phyloP scores from a whole-genome alignment of 179 eudicot species.

The Gypsophila paniculata region DNA sequence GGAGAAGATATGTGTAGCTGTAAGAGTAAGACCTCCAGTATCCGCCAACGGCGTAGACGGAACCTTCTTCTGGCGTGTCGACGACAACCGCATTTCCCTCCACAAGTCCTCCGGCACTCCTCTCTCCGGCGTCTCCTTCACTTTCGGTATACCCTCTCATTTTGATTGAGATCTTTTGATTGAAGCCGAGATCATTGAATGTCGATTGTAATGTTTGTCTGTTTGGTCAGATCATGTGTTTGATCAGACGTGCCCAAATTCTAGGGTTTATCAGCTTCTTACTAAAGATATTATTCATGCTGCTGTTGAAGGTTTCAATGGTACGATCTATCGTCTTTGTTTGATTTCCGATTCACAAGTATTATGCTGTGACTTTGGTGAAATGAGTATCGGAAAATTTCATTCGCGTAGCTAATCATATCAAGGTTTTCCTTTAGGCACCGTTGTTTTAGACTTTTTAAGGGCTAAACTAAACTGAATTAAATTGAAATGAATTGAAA shows the following conservation, averaged over 20 bases:
- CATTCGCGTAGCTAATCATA: background rate
- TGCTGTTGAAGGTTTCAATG: constrained; percentile 84
- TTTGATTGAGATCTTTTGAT: too few species aligned
- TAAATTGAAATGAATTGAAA: too few species aligned
- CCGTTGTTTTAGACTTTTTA: too few species aligned
- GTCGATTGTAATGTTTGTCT: background rate
- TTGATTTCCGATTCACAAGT: too few species aligned
- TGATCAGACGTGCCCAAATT: constrained; percentile 67
- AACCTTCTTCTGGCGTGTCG: constrained; percentile 55
- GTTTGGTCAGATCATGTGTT: constrained; percentile 75
- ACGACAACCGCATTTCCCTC: constrained; percentile 70
- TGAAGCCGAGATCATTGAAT: too few species aligned
- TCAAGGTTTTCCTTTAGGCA: background rate
- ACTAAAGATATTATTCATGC: constrained; percentile 77
- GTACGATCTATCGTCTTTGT: constrained; percentile 28
- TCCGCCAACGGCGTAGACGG: constrained; percentile 25
- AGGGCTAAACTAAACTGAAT: too few species aligned
- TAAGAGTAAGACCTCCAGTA: constrained; percentile 66
- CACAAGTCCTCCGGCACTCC: constrained; percentile 72
- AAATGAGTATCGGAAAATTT: background rate
- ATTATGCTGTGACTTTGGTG: too few species aligned
- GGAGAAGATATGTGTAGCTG: constrained; percentile 98
- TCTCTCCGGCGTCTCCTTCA: constrained; percentile 52
- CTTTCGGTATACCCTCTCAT: too few species aligned
- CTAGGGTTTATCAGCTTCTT: constrained; percentile 82